Evolutionary conservation across 495 filamentous ascomycete species (phyloP).

Genomic region (Penicillium alfredii): DNA sequence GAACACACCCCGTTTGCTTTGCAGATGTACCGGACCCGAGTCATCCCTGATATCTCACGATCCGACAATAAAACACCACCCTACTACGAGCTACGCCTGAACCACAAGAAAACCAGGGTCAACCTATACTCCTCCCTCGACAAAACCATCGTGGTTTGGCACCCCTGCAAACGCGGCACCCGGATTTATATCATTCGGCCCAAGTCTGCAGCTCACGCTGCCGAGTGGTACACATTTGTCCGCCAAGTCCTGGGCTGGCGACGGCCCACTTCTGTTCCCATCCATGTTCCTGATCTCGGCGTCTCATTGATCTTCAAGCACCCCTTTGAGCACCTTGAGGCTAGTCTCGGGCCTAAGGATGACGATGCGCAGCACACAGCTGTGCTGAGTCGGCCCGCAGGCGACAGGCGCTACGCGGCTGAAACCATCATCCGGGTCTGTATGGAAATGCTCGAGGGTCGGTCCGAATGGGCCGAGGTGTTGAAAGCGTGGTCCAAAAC

Average conservation of each 20-base stretch:
- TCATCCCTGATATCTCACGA: conserved; percentile 58
- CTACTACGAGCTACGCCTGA: conserved; percentile 52
- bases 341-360: conserved; percentile 30
- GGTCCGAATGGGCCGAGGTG: conserved; percentile 58
- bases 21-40: conserved; percentile 64
- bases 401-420: conserved; percentile 50
- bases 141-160: conserved; percentile 67
- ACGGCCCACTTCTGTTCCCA: conserved; percentile 51
- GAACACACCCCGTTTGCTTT: conserved; percentile 52
- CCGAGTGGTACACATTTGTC: conserved; percentile 75
- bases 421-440: conserved; percentile 51
- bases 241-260: conserved; percentile 55
- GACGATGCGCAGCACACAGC: conserved; percentile 35
- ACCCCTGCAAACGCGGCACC: conserved; percentile 49
- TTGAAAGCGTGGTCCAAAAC: conserved; percentile 53
- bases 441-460: conserved; percentile 52
- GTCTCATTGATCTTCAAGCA: conserved; percentile 57
- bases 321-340: conserved; percentile 55
- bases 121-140: conserved; percentile 68
- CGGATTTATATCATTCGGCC: conserved; percentile 64
- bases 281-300: conserved; percentile 63
- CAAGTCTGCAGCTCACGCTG: conserved; percentile 56
- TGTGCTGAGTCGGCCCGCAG: conserved; percentile 40
- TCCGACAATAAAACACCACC: conserved; percentile 44
- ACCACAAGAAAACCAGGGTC: conserved; percentile 48